Evolutionary conservation across 805 yeast genomes (phyloP).

Genomic region (Wickerhamiella australiensis): DNA sequence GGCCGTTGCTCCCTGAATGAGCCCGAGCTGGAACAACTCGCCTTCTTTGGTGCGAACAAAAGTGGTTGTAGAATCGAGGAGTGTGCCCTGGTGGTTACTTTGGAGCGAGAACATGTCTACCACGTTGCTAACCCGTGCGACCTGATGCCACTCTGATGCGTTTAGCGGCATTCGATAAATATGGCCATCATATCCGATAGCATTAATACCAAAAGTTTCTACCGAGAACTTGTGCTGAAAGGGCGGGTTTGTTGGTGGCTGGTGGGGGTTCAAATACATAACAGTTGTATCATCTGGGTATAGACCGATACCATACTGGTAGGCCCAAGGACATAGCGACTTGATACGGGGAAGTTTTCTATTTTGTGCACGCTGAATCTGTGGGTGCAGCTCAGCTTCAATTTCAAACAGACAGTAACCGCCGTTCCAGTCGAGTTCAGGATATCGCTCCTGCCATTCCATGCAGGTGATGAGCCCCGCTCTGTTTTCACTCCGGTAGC

Average conservation of each 20-base stretch:
- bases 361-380: neutral
- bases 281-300: conserved; percentile 3
- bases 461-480: neutral
- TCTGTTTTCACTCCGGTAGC: neutral
- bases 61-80: neutral
- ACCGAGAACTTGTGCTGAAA: neutral
- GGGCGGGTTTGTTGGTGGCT: neutral
- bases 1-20: neutral
- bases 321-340: neutral
- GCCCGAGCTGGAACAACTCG: conserved; percentile 6
- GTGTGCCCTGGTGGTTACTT: neutral
- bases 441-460: conserved; percentile 5
- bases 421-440: conserved; percentile 6
- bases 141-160: neutral
- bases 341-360: neutral
- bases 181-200: neutral
- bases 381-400: neutral
- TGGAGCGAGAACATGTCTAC: neutral
- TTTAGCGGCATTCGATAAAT: neutral
- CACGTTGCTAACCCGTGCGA: neutral
- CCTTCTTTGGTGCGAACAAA: conserved; percentile 7
- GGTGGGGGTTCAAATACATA: neutral
- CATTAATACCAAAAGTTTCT: neutral
- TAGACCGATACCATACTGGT: conserved; percentile 5
- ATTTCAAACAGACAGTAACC: neutral